Conservation (phyloP, 306 rosid genomes). For the Cicer judaicum region DNA sequence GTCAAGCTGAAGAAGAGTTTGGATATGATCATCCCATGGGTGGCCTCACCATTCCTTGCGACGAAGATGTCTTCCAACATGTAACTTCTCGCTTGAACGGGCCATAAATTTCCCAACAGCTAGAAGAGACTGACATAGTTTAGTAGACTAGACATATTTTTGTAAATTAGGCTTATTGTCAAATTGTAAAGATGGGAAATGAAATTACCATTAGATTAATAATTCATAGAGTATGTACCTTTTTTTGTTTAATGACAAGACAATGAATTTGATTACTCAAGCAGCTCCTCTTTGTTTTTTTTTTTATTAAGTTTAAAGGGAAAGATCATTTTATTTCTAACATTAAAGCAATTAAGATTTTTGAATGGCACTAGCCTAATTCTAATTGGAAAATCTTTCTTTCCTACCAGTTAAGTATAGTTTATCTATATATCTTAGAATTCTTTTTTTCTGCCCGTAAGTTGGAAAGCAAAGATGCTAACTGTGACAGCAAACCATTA, state of each 20-base stretch:
- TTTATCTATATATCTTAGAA: too few species aligned
- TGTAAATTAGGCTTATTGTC: not conserved
- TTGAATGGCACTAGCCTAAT: too few species aligned
- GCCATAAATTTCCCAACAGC: not conserved
- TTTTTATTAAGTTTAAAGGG: not conserved
- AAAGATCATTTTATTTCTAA: not conserved
- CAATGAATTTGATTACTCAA: not conserved
- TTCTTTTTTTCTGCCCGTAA: not conserved
- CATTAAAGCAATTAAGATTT: not conserved
- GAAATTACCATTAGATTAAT: not conserved
- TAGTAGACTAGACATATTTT: not conserved
- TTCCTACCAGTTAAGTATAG: too few species aligned
- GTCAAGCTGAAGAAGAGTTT: slow-evolving; percentile 9
- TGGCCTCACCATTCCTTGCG: slow-evolving; percentile 11
- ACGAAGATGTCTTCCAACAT: slow-evolving; percentile 1
- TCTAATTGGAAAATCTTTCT: too few species aligned
- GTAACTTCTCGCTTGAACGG: not conserved
- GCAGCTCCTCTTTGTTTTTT: not conserved
- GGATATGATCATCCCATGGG: slow-evolving; percentile 29
- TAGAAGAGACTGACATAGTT: slow-evolving; percentile 3
- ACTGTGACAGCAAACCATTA: not conserved
- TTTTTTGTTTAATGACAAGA: not conserved
- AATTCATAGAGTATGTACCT: not conserved
- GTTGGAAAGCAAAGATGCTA: not conserved
- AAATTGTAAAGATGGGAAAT: not conserved